Percentiles rank a stretch among this genome's conserved stretches.
phyloP scores from a whole-genome alignment of 257 asterid species.

The Forsythia viridissima region DNA sequence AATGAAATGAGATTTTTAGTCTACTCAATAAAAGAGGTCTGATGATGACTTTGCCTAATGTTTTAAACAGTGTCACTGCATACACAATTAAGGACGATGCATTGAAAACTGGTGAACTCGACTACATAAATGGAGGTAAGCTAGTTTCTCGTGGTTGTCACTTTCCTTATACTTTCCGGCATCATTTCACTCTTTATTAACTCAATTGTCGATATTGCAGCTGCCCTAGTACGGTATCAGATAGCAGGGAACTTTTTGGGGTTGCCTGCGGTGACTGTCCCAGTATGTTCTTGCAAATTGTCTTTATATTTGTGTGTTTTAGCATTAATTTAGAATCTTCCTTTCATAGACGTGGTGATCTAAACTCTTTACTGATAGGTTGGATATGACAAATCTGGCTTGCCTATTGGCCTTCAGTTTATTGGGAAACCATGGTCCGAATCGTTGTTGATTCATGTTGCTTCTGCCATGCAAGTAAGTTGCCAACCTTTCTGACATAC shows the following conservation, averaged over 20 bases:
- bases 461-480: constrained; percentile 81
- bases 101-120: constrained; percentile 77
- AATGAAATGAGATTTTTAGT: neutral
- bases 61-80: constrained; percentile 67
- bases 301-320: neutral
- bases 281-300: constrained; percentile 47
- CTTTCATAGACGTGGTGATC: neutral
- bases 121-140: constrained; percentile 93
- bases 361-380: constrained; percentile 38
- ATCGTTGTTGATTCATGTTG: constrained; percentile 65
- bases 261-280: constrained; percentile 83
- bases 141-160: neutral
- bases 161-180: neutral
- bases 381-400: constrained; percentile 68
- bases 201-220: constrained; percentile 33
- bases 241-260: constrained; percentile 94
- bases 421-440: constrained; percentile 97
- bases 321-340: neutral
- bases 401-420: constrained; percentile 92
- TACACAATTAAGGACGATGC: constrained; percentile 63
- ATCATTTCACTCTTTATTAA: neutral
- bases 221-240: constrained; percentile 83
- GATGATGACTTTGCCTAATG: neutral
- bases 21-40: neutral
- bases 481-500: neutral